A percentile compares a stretch with the other conserved stretches of the same genome.
Evolutionary conservation across 345 rosid species (phyloP).

Genomic region (Boechera retrofracta): DNA sequence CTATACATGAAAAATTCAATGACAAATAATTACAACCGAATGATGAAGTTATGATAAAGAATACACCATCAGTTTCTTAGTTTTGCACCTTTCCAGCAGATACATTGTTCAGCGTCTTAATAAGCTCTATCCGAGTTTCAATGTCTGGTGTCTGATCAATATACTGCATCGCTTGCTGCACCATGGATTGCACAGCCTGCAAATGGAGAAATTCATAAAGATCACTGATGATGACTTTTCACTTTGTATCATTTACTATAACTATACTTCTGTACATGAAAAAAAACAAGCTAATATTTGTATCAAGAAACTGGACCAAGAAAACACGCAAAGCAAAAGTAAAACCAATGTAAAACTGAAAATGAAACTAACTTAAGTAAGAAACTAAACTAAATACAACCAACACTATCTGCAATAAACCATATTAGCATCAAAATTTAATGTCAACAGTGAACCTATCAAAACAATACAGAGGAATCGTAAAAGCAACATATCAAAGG

Average conservation of each 20-base stretch:
- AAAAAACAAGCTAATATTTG: neutral
- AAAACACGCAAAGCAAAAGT: conserved; percentile 24
- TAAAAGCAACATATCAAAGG: conserved; percentile 29
- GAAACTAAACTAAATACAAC: conserved; percentile 25
- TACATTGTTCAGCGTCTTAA: conserved; percentile 79
- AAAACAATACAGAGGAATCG: conserved; percentile 18
- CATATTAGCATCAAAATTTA: neutral
- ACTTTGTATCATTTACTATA: neutral
- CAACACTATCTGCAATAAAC: conserved; percentile 26
- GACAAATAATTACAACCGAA: neutral
- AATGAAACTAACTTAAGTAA: neutral
- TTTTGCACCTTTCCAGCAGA: conserved; percentile 90
- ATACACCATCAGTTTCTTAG: conserved; percentile 6
- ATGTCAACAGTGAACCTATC: conserved; percentile 19
- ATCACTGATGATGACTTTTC: neutral
- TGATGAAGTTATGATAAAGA: conserved; percentile 1
- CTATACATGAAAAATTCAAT: conserved; percentile 44
- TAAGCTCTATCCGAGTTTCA: conserved; percentile 89
- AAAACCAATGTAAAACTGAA: conserved; percentile 9
- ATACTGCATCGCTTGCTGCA: conserved; percentile 96
- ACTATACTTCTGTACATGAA: neutral
- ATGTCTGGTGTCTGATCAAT: conserved; percentile 94
- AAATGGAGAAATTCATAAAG: conserved; percentile 6
- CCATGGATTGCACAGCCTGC: conserved; percentile 97
- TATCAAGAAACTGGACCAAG: neutral